phyloP scores from a whole-genome alignment of 257 asterid genomes.

The Avicennia marina region DNA sequence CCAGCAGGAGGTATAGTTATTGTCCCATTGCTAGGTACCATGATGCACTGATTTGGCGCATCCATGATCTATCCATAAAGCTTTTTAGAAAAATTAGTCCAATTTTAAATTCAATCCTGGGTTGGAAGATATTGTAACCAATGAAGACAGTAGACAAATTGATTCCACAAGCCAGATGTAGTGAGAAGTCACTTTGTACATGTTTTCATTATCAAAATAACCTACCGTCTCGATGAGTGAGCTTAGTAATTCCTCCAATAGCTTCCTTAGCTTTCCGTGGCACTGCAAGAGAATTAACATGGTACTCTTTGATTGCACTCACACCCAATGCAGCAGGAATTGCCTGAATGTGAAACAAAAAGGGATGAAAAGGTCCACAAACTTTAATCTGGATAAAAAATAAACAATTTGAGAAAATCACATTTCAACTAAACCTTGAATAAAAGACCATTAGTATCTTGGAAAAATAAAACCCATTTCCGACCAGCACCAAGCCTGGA shows the following conservation, averaged over 20 bases:
- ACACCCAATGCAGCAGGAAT: constrained; percentile 95
- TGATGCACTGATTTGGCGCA: too few species aligned
- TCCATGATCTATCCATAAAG: too few species aligned
- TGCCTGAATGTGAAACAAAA: constrained; percentile 45
- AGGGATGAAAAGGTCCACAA: constrained; percentile 6
- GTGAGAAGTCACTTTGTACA: too few species aligned
- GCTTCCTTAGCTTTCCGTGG: constrained; percentile 99
- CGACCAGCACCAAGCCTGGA: constrained; percentile 79
- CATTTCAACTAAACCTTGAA: constrained; percentile 62
- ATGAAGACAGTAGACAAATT: too few species aligned
- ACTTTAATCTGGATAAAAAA: neutral
- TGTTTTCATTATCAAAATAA: too few species aligned
- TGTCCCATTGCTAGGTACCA: too few species aligned
- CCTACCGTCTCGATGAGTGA: constrained; percentile 87
- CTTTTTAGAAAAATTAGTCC: too few species aligned
- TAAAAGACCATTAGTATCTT: constrained; percentile 96
- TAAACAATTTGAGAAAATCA: constrained; percentile 2
- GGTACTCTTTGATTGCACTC: constrained; percentile 75
- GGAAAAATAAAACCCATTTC: constrained; percentile 94
- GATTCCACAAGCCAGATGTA: too few species aligned
- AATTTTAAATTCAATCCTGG: too few species aligned
- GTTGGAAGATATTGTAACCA: too few species aligned
- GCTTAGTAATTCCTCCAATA: constrained; percentile 93
- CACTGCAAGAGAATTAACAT: constrained; percentile 97
- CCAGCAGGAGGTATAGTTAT: too few species aligned